Base-by-base conservation (phyloP, 2,329 filamentous ascomycete species). In the Fusarium pseudocircinatum region DNA sequence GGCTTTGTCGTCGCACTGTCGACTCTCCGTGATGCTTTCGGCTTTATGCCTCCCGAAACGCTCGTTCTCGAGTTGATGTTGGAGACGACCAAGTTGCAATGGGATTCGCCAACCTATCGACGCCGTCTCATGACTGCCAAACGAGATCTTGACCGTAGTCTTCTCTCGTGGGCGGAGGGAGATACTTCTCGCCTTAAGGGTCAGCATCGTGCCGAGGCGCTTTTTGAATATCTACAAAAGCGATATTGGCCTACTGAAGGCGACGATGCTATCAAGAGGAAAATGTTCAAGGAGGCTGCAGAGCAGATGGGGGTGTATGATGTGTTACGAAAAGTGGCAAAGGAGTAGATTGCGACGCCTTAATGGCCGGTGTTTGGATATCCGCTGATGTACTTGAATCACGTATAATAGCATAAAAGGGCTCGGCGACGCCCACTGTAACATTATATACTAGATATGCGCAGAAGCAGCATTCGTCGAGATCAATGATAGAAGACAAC, bases 51-150 rank as follows among this genome's bases (percentile, higher is more conserved):
- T 4, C 77, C 85, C 1, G 86, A 87, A 63, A 79, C 82, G 20
- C 81, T 88, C 59, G 83, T 83, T 36, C 77, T 88, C 32, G 86
- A 88, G 77, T 80, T 88, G 72, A 67, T 84, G 18, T 73, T 87
- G 34, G 84, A 83, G 58, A 85, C 84, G 3, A 83, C 82, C 9
- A 84, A 84, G 74, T 76, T 88, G 13, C 75, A 81, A 14, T 84
- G 83, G 80, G 83, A 86, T 40, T 84, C 81, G 26, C 79, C 83
- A 2, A 65, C 79, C 42, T 81, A 83, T 61, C 80, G 85, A 32
- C 79, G 79, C 28, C 83, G 83, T 66, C 81, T 88, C 26, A 80
- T 86, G 43, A 72, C 77, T 20, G 83, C 83, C 7, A 85, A 85
- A 75, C 79, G 80, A n/a, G 78, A 80, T 26, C 80, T 87, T 63